A percentile compares a stretch with the other conserved stretches of the same genome.
Conservation (phyloP, 257 asterid species). For the Catharanthus roseus region DNA sequence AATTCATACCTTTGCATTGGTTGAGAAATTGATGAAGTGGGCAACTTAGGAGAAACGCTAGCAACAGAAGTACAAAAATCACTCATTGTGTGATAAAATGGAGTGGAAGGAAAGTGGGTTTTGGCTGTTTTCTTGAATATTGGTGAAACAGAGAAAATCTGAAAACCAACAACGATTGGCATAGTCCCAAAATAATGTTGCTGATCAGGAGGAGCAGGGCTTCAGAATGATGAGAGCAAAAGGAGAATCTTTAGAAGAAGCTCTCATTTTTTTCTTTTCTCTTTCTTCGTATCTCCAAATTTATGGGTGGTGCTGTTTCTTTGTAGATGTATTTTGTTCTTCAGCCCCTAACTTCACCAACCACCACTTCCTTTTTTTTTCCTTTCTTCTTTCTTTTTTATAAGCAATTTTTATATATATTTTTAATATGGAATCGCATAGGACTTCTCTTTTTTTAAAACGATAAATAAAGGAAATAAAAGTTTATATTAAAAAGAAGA, state of each 20-base stretch:
- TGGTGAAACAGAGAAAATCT: conserved; percentile 3
- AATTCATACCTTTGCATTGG: neutral
- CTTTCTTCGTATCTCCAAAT: neutral
- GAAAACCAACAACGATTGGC: conserved; percentile 10
- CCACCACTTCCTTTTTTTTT: neutral
- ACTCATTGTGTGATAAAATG: conserved; percentile 1
- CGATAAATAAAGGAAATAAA: too few species aligned
- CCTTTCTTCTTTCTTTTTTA: too few species aligned
- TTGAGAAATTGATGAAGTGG: conserved; percentile 1
- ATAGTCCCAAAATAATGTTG: neutral
- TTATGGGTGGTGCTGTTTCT: neutral
- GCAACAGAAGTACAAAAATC: neutral
- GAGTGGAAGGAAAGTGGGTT: neutral
- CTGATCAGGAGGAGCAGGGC: neutral
- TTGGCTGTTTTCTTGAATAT: neutral
- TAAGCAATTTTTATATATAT: too few species aligned
- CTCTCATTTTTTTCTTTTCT: neutral
- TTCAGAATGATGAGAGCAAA: neutral
- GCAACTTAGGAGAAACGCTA: neutral
- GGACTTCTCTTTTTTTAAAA: too few species aligned
- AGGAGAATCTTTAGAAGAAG: neutral
- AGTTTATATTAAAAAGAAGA: too few species aligned
- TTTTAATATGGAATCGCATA: too few species aligned
- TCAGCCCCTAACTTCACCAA: neutral
- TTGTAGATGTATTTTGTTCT: neutral